Conservation (phyloP, 148 eudicot species). For the Vaccinium vitisidaea region DNA sequence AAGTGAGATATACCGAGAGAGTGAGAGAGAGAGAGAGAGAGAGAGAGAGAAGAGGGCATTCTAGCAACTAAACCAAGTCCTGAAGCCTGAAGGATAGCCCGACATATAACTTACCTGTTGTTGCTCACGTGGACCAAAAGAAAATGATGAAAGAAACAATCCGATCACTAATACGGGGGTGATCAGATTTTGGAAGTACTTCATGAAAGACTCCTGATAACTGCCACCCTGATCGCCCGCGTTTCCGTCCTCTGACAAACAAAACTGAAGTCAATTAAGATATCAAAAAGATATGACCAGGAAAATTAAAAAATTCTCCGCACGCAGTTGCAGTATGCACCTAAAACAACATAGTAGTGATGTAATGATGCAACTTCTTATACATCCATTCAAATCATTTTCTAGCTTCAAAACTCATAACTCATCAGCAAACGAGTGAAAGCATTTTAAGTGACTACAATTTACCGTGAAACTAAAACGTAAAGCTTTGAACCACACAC, state of each 20-base stretch:
- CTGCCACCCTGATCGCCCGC: conserved; percentile 48
- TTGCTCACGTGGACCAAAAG: conserved; percentile 55
- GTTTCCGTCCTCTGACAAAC: conserved; percentile 58
- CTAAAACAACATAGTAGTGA: background rate
- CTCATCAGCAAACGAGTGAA: background rate
- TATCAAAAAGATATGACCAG: background rate
- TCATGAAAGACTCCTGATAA: conserved; percentile 57
- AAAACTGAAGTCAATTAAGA: background rate
- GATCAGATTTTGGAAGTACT: conserved; percentile 52
- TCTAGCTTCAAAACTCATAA: background rate
- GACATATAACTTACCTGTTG: conserved; percentile 50
- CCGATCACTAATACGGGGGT: conserved; percentile 61
- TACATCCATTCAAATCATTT: background rate
- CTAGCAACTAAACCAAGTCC: conserved; percentile 10
- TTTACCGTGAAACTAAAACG: background rate
- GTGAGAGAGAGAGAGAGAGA: background rate
- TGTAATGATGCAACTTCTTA: background rate
- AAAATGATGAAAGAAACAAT: conserved; percentile 52
- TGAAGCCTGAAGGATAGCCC: background rate
- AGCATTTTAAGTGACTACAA: conserved; percentile 1
- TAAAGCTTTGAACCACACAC: background rate
- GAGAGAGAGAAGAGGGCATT: background rate
- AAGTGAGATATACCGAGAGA: background rate
- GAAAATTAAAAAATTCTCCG: background rate
- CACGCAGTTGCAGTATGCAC: background rate